These are phyloP conservation scores for Pleoardoris graminearum DNA, from an alignment of 2,329 filamentous ascomycete genomes.

Conservation along the genomic window DNA sequence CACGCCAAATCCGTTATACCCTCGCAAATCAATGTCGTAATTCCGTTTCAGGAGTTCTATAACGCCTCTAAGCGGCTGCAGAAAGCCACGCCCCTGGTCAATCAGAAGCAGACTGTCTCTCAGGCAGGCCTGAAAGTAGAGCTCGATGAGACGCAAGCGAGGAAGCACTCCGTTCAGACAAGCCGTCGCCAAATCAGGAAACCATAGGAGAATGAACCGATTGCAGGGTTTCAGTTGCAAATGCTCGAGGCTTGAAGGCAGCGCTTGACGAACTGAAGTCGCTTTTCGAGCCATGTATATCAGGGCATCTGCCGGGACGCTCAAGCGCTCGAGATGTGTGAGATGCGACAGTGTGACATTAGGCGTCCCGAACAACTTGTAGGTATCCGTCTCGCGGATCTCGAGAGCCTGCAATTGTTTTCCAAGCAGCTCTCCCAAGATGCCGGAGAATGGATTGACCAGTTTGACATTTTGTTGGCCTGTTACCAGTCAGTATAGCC, in stretches of 20 bases:
- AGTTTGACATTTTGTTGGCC: slow-evolving; percentile 8
- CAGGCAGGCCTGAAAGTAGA: slow-evolving; percentile 15
- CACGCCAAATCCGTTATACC: slow-evolving; percentile 4
- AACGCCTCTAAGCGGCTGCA: slow-evolving; percentile 1
- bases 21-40: slow-evolving; percentile 7
- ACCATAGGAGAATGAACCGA: slow-evolving; percentile 6
- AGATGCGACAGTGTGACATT: slow-evolving; percentile 13
- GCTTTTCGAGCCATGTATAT: slow-evolving; percentile 1
- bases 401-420: slow-evolving; percentile 17
- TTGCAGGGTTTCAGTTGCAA: slow-evolving; percentile 21
- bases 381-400: slow-evolving; percentile 12
- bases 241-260: slow-evolving; percentile 10
- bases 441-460: slow-evolving; percentile 13
- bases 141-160: slow-evolving; percentile 15
- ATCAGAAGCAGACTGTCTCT: slow-evolving; percentile 13
- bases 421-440: slow-evolving; percentile 7
- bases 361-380: slow-evolving; percentile 12
- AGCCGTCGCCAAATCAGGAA: slow-evolving; percentile 11
- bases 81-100: slow-evolving; percentile 7
- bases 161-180: neutral
- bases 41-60: slow-evolving; percentile 6
- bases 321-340: slow-evolving; percentile 11
- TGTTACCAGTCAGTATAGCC: neutral
- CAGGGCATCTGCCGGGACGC: slow-evolving; percentile 19
- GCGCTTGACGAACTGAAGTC: neutral